Conservation (phyloP, 768 basidiomycete species). For the Russula emetica region DNA sequence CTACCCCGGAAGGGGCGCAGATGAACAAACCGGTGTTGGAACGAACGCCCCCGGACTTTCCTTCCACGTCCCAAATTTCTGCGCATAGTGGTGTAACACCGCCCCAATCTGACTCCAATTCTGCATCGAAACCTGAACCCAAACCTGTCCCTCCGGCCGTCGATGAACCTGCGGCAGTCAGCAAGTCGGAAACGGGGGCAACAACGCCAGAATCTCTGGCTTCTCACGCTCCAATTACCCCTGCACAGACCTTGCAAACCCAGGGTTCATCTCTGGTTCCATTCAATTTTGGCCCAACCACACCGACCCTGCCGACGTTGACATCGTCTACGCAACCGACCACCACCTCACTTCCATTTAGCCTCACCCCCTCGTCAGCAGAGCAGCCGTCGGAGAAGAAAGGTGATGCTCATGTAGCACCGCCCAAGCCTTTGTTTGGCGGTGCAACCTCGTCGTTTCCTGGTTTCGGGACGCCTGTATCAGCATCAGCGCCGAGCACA, state of each 20-base stretch:
- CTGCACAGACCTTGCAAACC: background rate
- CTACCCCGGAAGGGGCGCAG: slow-evolving; percentile 30
- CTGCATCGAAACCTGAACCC: background rate
- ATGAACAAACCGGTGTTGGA: slow-evolving; percentile 16
- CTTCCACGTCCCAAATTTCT: slow-evolving; percentile 48
- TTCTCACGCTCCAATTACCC: background rate
- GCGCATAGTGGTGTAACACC: slow-evolving; percentile 29
- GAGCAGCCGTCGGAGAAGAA: slow-evolving; percentile 12
- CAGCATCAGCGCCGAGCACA: background rate
- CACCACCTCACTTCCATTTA: slow-evolving; percentile 20
- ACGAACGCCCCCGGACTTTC: slow-evolving; percentile 57
- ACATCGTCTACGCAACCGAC: background rate
- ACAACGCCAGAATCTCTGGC: background rate
- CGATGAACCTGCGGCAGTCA: background rate
- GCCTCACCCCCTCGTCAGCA: slow-evolving; percentile 11
- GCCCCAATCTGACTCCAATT: slow-evolving; percentile 29
- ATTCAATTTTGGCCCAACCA: slow-evolving; percentile 10
- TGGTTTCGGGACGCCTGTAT: slow-evolving; percentile 18
- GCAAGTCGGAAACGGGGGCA: background rate
- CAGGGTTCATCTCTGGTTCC: slow-evolving; percentile 1
- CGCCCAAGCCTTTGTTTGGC: slow-evolving; percentile 13
- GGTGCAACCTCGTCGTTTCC: slow-evolving; percentile 13
- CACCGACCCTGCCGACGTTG: background rate
- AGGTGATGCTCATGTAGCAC: background rate
- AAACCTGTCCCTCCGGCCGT: background rate